Conservation (phyloP, 495 filamentous ascomycete species). For the Rusavskia elegans region DNA sequence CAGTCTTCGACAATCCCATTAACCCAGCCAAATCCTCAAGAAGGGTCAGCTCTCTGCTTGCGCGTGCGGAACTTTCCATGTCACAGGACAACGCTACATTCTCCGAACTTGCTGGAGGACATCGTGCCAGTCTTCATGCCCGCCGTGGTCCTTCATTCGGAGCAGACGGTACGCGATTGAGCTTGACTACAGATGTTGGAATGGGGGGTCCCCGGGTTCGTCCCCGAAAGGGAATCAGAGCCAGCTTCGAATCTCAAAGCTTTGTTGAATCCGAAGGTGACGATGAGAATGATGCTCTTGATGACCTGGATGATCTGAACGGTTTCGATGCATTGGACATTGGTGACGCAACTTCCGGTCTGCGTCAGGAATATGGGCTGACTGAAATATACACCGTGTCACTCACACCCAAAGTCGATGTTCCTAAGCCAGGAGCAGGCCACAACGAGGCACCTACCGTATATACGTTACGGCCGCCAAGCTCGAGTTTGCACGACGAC, state of each 20-base stretch:
- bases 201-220: constrained; percentile 11
- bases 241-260: constrained; percentile 29
- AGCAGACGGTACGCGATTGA: constrained; percentile 44
- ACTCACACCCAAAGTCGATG: constrained; percentile 26
- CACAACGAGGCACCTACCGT: constrained; percentile 31
- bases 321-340: constrained; percentile 55
- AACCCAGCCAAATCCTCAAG: constrained; percentile 60
- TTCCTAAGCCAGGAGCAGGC: constrained; percentile 33
- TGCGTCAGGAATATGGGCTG: constrained; percentile 59
- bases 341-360: constrained; percentile 51
- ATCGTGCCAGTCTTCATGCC: constrained; percentile 29
- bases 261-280: constrained; percentile 55
- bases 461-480: constrained; percentile 48
- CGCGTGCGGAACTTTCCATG: constrained; percentile 73
- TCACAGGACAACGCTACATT: constrained; percentile 62
- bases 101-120: constrained; percentile 43
- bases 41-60: constrained; percentile 80
- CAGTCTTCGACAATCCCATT: constrained; percentile 54
- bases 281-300: constrained; percentile 52
- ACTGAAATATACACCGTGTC: constrained; percentile 56
- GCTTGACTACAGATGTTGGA: constrained; percentile 35
- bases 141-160: constrained; percentile 60
- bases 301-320: constrained; percentile 15
- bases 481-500: constrained; percentile 13
- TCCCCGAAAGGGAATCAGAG: constrained; percentile 20